Evolutionary conservation across 2,329 filamentous ascomycete species (phyloP).

Genomic region (Fusarium secorum): DNA sequence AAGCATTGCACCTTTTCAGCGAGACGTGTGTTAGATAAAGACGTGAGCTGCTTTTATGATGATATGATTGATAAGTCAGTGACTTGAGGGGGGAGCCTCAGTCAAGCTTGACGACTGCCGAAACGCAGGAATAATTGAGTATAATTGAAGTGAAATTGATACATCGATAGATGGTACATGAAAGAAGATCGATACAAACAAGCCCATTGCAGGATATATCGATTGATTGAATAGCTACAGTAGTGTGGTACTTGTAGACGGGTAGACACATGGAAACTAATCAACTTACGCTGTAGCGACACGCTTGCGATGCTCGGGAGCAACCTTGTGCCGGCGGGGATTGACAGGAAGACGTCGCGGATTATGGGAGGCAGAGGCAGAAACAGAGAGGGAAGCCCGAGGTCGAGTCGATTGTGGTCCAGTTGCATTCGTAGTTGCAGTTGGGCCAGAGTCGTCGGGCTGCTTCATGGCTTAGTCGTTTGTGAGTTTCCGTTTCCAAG

Average conservation of each 20-base stretch:
- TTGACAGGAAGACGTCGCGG: constrained; percentile 57
- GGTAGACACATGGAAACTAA: constrained; percentile 4
- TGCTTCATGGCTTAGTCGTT: constrained; percentile 30
- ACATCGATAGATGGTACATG: not conserved
- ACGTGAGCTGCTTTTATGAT: not conserved
- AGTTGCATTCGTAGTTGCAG: not conserved
- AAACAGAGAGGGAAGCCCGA: constrained; percentile 30
- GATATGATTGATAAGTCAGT: not conserved
- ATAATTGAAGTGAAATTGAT: not conserved
- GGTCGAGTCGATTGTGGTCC: constrained; percentile 8
- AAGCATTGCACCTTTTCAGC: constrained; percentile 57
- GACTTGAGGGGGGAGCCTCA: not conserved
- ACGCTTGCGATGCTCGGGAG: constrained; percentile 56
- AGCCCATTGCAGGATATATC: not conserved
- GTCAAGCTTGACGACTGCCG: not conserved
- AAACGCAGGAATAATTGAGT: not conserved
- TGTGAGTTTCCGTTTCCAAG: constrained; percentile 18
- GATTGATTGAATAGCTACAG: not conserved
- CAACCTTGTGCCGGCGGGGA: constrained; percentile 58
- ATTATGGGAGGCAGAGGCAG: constrained; percentile 22
- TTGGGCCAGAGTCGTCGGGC: constrained; percentile 16
- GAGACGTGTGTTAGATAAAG: constrained; percentile 19
- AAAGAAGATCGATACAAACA: not conserved
- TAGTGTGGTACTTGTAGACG: not conserved
- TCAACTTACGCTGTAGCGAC: constrained; percentile 58